Conservation (phyloP, 2,329 filamentous ascomycete genomes). For the Neoarthrinium moseri region DNA sequence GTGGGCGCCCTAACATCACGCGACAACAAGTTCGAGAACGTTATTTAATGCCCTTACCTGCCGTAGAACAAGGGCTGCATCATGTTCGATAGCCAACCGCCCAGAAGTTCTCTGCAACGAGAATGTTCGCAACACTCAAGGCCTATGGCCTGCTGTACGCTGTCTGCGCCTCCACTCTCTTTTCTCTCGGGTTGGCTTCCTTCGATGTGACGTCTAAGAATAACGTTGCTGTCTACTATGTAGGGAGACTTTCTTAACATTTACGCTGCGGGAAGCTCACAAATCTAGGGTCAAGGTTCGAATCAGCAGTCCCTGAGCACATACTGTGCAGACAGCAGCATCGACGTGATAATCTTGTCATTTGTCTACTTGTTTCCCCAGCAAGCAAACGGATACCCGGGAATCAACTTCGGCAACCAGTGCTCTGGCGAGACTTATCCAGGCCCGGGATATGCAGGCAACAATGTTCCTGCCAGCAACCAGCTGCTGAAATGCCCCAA, state of each 20-base stretch:
- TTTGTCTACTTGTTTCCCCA: conserved; percentile 40
- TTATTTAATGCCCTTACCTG: too few species aligned
- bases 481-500: conserved; percentile 32
- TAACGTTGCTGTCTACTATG: conserved; percentile 43
- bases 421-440: conserved; percentile 31
- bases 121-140: neutral
- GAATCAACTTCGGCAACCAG: conserved; percentile 40
- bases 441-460: conserved; percentile 30
- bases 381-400: conserved; percentile 39
- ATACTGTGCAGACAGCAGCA: conserved; percentile 35
- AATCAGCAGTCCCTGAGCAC: conserved; percentile 33
- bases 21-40: too few species aligned
- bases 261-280: neutral
- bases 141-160: neutral
- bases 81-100: too few species aligned
- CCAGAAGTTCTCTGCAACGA: too few species aligned
- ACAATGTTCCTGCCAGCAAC: conserved; percentile 28
- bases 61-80: too few species aligned
- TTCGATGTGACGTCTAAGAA: conserved; percentile 32
- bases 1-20: too few species aligned
- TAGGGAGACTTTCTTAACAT: conserved; percentile 16
- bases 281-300: conserved; percentile 36
- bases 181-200: conserved; percentile 11
- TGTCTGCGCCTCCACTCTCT: neutral
- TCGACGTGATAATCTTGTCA: conserved; percentile 42